These are phyloP conservation scores for Herpetospermum pedunculosum DNA, from an alignment of 306 rosid genomes.

Conservation along the genomic window DNA sequence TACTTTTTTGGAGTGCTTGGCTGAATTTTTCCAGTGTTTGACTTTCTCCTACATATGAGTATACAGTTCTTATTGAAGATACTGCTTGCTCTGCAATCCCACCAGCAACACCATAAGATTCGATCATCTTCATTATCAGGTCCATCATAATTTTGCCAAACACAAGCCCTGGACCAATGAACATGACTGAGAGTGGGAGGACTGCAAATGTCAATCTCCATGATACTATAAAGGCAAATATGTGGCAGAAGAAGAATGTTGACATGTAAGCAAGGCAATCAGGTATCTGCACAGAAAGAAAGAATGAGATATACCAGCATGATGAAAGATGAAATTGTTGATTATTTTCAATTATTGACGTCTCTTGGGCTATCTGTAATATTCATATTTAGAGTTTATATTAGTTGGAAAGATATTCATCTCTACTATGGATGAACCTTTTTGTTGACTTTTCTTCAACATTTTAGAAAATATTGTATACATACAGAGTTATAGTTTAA, in stretches of 20 bases:
- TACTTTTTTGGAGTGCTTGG: slow-evolving; percentile 48
- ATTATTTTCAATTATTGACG: not conserved
- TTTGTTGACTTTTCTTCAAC: not conserved
- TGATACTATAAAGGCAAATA: slow-evolving; percentile 65
- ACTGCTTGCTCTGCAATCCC: slow-evolving; percentile 85
- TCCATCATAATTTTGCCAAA: slow-evolving; percentile 74
- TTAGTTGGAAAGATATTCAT: not conserved
- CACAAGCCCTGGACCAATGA: slow-evolving; percentile 61
- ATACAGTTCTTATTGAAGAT: slow-evolving; percentile 74
- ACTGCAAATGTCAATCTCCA: slow-evolving; percentile 82
- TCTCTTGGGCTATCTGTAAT: not conserved
- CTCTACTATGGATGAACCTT: not conserved
- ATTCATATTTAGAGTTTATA: not conserved
- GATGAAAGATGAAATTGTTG: not conserved
- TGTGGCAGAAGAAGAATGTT: slow-evolving; percentile 73
- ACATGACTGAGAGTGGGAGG: slow-evolving; percentile 69
- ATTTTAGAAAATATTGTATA: not conserved
- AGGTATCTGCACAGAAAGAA: slow-evolving; percentile 47
- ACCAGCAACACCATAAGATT: slow-evolving; percentile 76
- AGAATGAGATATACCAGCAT: slow-evolving; percentile 1
- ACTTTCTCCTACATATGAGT: slow-evolving; percentile 68
- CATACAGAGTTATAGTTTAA: not conserved
- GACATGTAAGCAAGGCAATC: slow-evolving; percentile 69
- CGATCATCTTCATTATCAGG: slow-evolving; percentile 68
- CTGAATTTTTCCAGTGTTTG: slow-evolving; percentile 58